Evolutionary conservation across 352 stramenopile genomes (phyloP).

Genomic region (Thraustotheca clavata): DNA sequence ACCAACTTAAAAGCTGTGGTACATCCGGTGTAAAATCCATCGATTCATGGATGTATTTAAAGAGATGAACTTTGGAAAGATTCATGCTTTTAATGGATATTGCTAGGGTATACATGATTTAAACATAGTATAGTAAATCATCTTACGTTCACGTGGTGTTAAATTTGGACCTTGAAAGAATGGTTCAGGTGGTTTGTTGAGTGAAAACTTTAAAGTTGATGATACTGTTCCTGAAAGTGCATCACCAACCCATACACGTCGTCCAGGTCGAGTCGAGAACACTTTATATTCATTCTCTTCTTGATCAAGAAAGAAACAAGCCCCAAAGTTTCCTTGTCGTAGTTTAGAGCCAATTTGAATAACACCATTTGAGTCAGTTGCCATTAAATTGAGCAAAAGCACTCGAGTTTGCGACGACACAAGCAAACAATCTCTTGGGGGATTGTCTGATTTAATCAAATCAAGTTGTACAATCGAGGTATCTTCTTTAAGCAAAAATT

Average conservation of each 20-base stretch:
- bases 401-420: conserved; percentile 78
- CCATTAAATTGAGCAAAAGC: conserved; percentile 65
- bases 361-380: conserved; percentile 46
- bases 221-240: conserved; percentile 65
- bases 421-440: conserved; percentile 54
- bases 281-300: conserved; percentile 57
- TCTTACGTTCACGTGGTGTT: conserved; percentile 2
- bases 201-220: conserved; percentile 74
- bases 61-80: conserved; percentile 15
- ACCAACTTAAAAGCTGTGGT: conserved; percentile 74
- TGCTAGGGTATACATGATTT: neutral
- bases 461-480: conserved; percentile 72
- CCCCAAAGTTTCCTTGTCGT: conserved; percentile 69
- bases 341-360: conserved; percentile 74
- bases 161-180: conserved; percentile 49
- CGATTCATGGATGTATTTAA: conserved; percentile 21
- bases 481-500: conserved; percentile 79
- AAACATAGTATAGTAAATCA: neutral
- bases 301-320: conserved; percentile 63
- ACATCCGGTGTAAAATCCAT: conserved; percentile 19
- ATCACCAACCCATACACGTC: conserved; percentile 75
- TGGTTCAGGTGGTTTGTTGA: conserved; percentile 48
- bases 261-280: conserved; percentile 70
- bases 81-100: conserved; percentile 16
- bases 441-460: conserved; percentile 35